Base-by-base conservation (phyloP, 2,329 filamentous ascomycete genomes). In the Podosphaera fusca region DNA sequence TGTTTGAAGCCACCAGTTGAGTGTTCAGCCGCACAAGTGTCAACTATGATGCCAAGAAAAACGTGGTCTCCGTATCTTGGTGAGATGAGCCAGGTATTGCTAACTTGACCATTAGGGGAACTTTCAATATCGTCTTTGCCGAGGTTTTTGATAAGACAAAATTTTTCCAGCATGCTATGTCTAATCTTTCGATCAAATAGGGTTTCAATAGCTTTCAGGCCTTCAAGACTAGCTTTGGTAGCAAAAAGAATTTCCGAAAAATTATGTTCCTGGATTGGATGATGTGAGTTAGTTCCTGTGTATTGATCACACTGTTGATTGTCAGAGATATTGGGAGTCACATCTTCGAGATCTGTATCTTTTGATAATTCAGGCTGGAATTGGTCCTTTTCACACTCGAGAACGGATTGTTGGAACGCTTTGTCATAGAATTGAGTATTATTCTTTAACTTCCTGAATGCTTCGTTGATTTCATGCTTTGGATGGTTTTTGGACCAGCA, bases 1-100 rank as follows among this genome's bases (percentile, higher is more conserved):
- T 55, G 54, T 55, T 55, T 55, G 4, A 46, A 35, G 2, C 54
- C 54, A 46, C 36, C 36, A 4, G 54, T 55, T 35, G 54, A 55
- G 9, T 35, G 3, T 46, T 55, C 31, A 34, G 54, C 38, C 31
- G 54, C 54, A 33, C 54, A 38, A 7, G 54, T 46, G 30, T 55
- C 42, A 21, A 35, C 2, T 4, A 55, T 46, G 4, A 55, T 34
- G 3, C 38, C 38, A 33, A 46, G 29, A 21, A 55, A 55, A 34
- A 21, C 38, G 5, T 3, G 31, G 9, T 54, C 51, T 9, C 34
- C 29, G n/a, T 54, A 54, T 36, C 31, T 52, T 36, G 30, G 50
- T 52, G 50, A 52, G 3, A 52, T n/a, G 14, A 52, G 31, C 50
- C 31, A 52, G 5, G 4, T 36, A 14, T 52, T 10, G 34, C 9